phyloP scores from a whole-genome alignment of 805 yeast species.

The Teunomyces funiuensis region DNA sequence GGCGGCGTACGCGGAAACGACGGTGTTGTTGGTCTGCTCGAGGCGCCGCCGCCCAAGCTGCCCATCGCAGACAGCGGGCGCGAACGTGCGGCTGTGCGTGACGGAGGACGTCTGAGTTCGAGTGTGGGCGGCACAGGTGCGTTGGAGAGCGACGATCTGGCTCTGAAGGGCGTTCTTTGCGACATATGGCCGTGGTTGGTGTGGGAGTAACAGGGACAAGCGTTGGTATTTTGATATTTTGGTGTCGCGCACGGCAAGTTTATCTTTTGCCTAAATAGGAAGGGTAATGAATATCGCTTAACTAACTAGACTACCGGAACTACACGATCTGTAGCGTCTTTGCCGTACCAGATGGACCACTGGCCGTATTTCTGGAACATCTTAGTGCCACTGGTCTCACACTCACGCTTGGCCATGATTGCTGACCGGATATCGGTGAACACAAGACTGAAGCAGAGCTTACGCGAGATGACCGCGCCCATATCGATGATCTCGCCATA shows the following conservation, averaged over 20 bases:
- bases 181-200: conserved; percentile 10
- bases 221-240: neutral
- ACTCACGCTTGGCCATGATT: conserved; percentile 50
- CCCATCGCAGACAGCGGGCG: conserved; percentile 40
- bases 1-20: conserved; percentile 20
- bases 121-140: conserved; percentile 7
- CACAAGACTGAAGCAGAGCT: conserved; percentile 59
- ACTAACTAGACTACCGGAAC: neutral
- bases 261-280: conserved; percentile 6
- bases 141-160: conserved; percentile 26
- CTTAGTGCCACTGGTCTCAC: conserved; percentile 24
- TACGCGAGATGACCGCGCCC: conserved; percentile 65
- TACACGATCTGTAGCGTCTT: conserved; percentile 58
- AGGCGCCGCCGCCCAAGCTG: conserved; percentile 15
- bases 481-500: conserved; percentile 65
- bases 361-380: conserved; percentile 48
- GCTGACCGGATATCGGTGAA: conserved; percentile 61
- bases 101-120: conserved; percentile 31
- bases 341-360: conserved; percentile 69
- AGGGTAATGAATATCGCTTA: conserved; percentile 10
- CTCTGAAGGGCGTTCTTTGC: conserved; percentile 26
- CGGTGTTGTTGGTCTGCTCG: conserved; percentile 40
- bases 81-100: conserved; percentile 25
- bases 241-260: neutral
- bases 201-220: neutral